Evolutionary conservation across 371 early-diverging fungal genomes (phyloP).

Genomic region (Haplosporangium sp.): DNA sequence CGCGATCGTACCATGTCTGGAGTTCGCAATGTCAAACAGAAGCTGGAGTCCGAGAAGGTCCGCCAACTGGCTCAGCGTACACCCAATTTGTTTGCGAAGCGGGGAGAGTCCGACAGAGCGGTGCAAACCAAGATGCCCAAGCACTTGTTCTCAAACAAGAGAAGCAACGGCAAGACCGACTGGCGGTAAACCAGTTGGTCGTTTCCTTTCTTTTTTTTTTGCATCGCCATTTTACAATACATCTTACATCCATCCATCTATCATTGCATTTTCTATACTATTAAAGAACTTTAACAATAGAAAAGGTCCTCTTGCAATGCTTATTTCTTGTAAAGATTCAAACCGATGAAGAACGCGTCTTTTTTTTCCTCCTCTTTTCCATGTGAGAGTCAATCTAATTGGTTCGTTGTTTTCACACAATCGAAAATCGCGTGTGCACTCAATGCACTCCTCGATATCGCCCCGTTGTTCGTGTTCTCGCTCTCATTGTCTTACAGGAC

Average conservation of each 20-base stretch:
- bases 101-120: conserved; percentile 93
- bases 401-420: no score
- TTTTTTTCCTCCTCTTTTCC: no score
- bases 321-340: no score
- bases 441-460: no score
- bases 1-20: conserved; percentile 82
- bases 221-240: neutral
- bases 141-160: conserved; percentile 97
- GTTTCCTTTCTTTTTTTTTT: neutral
- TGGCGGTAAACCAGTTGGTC: conserved; percentile 71
- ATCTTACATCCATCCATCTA: neutral
- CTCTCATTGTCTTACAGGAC: no score
- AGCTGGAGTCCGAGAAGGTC: conserved; percentile 80
- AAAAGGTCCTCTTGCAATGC: no score
- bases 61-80: conserved; percentile 76
- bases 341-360: no score
- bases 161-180: conserved; percentile 83
- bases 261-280: no score
- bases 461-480: no score
- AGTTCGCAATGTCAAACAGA: conserved; percentile 79
- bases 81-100: conserved; percentile 82
- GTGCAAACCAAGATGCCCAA: conserved; percentile 95
- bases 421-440: no score
- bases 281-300: no score
- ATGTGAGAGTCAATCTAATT: no score